Percentiles rank a stretch among this genome's conserved stretches.
phyloP scores from a whole-genome alignment of 2,329 filamentous ascomycete species.

The Clonostachys byssicola region DNA sequence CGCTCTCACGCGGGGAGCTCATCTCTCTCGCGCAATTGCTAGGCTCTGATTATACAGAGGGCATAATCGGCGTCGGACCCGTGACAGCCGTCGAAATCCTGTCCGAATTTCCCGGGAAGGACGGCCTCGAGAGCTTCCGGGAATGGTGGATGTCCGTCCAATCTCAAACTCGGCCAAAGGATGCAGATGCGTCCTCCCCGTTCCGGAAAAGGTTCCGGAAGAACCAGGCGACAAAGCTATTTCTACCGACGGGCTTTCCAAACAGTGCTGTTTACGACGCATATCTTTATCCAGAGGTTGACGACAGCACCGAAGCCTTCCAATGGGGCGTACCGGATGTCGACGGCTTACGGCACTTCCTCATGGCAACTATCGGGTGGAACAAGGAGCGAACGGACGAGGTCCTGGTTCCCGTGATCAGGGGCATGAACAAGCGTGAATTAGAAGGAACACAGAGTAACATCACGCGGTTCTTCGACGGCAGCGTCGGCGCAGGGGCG shows the following conservation, averaged over 20 bases:
- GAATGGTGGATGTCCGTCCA: slow-evolving; percentile 88
- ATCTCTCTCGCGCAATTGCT: slow-evolving; percentile 88
- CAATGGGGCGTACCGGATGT: slow-evolving; percentile 96
- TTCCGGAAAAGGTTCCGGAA: slow-evolving; percentile 88
- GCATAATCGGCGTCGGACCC: slow-evolving; percentile 83
- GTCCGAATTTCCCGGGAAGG: slow-evolving; percentile 70
- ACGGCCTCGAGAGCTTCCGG: slow-evolving; percentile 68
- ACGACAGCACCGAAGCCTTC: slow-evolving; percentile 71
- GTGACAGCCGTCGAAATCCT: slow-evolving; percentile 94
- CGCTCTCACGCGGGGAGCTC: slow-evolving; percentile 78
- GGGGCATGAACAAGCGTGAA: slow-evolving; percentile 87
- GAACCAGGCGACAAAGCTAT: slow-evolving; percentile 75
- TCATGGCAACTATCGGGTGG: slow-evolving; percentile 95
- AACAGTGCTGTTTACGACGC: slow-evolving; percentile 74
- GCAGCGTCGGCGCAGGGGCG: slow-evolving; percentile 64
- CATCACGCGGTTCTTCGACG: slow-evolving; percentile 89
- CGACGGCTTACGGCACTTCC: slow-evolving; percentile 74
- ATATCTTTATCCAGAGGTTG: slow-evolving; percentile 84
- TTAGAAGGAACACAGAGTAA: slow-evolving; percentile 92
- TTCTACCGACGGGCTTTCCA: slow-evolving; percentile 78
- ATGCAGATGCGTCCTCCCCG: slow-evolving; percentile 50
- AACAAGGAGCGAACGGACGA: slow-evolving; percentile 88
- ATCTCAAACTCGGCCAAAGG: slow-evolving; percentile 56
- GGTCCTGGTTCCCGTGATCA: slow-evolving; percentile 89
- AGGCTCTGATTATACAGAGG: slow-evolving; percentile 93